These are phyloP conservation scores for Isabelozyma rhagii DNA, from an alignment of 805 yeast genomes.

Conservation along the genomic window DNA sequence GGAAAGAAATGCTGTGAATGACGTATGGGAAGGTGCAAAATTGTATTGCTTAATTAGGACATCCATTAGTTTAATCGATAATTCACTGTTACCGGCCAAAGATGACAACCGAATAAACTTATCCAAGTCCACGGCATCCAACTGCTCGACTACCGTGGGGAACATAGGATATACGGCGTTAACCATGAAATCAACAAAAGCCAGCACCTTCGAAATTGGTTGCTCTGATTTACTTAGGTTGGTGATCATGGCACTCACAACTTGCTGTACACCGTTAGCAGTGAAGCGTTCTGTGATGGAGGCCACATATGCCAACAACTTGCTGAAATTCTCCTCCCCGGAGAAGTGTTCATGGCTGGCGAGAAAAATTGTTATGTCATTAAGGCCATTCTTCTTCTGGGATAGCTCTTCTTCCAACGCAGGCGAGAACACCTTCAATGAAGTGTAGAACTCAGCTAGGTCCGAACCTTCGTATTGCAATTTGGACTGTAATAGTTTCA, in stretches of 20 bases:
- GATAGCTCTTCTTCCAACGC: background rate
- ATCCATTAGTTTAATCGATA: constrained; percentile 9
- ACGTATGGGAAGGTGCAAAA: constrained; percentile 19
- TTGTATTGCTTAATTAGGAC: constrained; percentile 8
- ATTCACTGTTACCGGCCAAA: constrained; percentile 10
- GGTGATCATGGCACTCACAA: constrained; percentile 9
- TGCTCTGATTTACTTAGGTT: constrained; percentile 4
- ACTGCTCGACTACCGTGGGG: constrained; percentile 9
- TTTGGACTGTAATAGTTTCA: background rate
- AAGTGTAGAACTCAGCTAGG: background rate
- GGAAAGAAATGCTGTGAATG: constrained; percentile 10
- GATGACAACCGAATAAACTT: constrained; percentile 19
- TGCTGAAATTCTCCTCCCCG: constrained; percentile 6
- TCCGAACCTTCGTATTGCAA: background rate
- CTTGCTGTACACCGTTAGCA: constrained; percentile 7
- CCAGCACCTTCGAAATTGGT: constrained; percentile 5
- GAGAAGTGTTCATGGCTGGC: background rate
- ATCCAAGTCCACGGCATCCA: constrained; percentile 18
- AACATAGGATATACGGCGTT: constrained; percentile 6
- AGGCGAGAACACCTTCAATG: background rate
- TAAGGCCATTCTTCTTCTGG: background rate
- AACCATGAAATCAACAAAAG: constrained; percentile 8
- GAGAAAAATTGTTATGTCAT: background rate
- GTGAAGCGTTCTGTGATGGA: constrained; percentile 8
- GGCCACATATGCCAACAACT: constrained; percentile 9